These are phyloP conservation scores for Cucurbita moschata DNA, from an alignment of 306 rosid species.

Conservation along the genomic window DNA sequence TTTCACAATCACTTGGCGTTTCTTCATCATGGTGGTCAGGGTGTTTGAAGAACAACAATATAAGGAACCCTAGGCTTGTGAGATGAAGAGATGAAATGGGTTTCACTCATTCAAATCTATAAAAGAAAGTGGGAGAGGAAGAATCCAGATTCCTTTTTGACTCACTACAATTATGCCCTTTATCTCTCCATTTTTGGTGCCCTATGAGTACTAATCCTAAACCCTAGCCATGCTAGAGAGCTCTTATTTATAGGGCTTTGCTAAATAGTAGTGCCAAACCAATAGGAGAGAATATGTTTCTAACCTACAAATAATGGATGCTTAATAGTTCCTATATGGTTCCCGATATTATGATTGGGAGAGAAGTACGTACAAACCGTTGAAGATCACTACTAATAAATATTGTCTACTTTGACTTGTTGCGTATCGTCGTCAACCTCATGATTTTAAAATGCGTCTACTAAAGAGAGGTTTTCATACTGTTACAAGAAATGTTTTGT, in stretches of 20 bases:
- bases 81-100: background rate
- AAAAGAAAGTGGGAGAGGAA: background rate
- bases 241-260: background rate
- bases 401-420: too few species aligned
- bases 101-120: background rate
- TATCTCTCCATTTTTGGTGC: background rate
- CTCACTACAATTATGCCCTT: background rate
- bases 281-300: background rate
- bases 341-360: too few species aligned
- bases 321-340: too few species aligned
- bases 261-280: background rate
- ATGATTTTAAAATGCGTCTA: too few species aligned
- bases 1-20: slow-evolving; percentile 59
- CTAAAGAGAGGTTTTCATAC: too few species aligned
- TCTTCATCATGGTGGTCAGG: slow-evolving; percentile 39
- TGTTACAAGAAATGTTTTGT: too few species aligned
- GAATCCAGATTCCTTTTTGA: background rate
- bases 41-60: too few species aligned
- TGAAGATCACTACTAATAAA: too few species aligned
- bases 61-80: background rate
- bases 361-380: too few species aligned
- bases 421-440: too few species aligned
- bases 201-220: background rate
- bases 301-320: background rate
- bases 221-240: background rate